Base-by-base conservation (phyloP, 768 basidiomycete genomes). In the Cystofilobasidium capitatum region DNA sequence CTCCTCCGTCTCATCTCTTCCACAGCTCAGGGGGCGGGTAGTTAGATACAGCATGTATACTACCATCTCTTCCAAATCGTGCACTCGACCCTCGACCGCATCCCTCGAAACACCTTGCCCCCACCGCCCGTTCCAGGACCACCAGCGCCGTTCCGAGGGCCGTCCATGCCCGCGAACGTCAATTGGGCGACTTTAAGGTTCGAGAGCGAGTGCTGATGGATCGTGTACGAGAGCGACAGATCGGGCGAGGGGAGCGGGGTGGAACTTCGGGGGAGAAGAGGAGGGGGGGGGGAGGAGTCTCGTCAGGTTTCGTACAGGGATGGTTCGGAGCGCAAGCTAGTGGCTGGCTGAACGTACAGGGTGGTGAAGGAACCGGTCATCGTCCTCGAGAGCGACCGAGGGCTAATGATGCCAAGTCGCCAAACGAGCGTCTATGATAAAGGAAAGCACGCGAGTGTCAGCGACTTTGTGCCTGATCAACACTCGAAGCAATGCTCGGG, bases 121-220 rank as follows among this genome's bases (percentile, higher is more conserved):
- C 37, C 58, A 2, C 8, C 39, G 13, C 40, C 59, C 2, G 17
- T 16, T 8, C 51, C 51, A n/a, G n/a, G n/a, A 8, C 51, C 51
- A 31, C 51, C 20, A 17, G 13, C 10, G 5, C 51, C 51, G 51
- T 55, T 55, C 17, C 47, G 17, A 8, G 47, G 45, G 14, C 66
- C 66, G 24, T 58, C 60, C 13, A 62, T 8, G 12, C 57, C 57
- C 5, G 58, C 35, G 35, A 59, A 62, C n/a, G 63, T 69, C 47
- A 69, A 62, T 39, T 47, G 36, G 13, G 44, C 31, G 29, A 69
- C 63, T n/a, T 61, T 58, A 31, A 69, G 62, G 12, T n/a, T 31
- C 3, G 68, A 69, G n/a, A 69, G 58, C 37, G 68, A 49, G 40
- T 64, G 58, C 59, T 69, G 68, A 47, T 69, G 68, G 16, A 69